Evolutionary conservation across 1,284 basidiomycete species (phyloP), one percentile per base, ranked within the genome.

Genomic region (Moesziomyces sp.): DNA sequence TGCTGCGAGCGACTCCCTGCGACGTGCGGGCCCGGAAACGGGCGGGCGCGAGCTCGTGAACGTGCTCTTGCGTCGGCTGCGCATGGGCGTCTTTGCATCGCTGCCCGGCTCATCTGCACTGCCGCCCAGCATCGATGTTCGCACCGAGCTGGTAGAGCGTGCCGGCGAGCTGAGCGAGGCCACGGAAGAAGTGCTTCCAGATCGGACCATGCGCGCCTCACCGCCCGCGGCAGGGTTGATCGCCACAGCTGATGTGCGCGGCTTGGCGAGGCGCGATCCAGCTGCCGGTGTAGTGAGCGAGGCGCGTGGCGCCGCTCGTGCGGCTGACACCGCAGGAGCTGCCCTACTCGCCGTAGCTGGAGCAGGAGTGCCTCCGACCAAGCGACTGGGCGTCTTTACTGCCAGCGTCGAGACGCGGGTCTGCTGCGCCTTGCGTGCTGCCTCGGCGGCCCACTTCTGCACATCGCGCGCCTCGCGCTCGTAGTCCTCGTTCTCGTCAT

Each of bases 21-120:
- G 64, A 2, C 54, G 52, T 4, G 58, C 65, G 3, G 59, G 57
- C 6, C 71, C 71, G 3, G 61, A 68, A 0, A 74, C 71, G 21
- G 71, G 71, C 7, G 71, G 65, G 5, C 71, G 65, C 3, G 65
- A 52, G 52, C 23, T 55, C 43, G 70, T 73, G 47, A 73, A 67
- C 0, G 65, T 68, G 51, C 58, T 61, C 49, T 74, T 74, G 16
- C 71, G 60, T n/a, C 71, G 52, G 24, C 54, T 55, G 9, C 64
- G 60, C 64, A 73, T 55, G 0, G 70, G 70, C 18, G 70, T 73
- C 46, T 64, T 68, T 35, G 35, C 56, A 16, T 59, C 66, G 23
- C 35, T 47, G 30, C 5, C 30, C 30, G 30, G 9, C 30, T 30
- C 30, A 30, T 30, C 30, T 13, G 18, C 38, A 16, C n/a, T 26